Evolutionary conservation across 495 filamentous ascomycete species (phyloP).

Genomic region (Aspergillus baeticus): DNA sequence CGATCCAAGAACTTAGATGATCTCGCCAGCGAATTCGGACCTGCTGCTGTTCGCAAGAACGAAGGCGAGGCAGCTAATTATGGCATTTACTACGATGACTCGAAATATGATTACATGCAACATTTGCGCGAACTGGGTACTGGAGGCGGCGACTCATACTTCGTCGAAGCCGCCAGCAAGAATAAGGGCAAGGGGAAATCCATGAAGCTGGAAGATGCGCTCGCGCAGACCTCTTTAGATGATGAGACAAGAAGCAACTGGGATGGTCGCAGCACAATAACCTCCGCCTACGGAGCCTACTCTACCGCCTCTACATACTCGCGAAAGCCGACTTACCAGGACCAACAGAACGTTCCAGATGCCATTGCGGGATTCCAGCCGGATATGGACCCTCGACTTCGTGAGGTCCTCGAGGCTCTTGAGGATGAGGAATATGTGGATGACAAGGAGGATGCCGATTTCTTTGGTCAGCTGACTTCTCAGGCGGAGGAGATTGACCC

Average conservation of each 20-base stretch:
- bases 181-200: conserved; percentile 65
- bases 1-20: conserved; percentile 63
- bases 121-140: conserved; percentile 86
- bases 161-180: conserved; percentile 71
- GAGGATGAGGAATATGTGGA: conserved; percentile 98
- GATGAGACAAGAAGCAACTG: conserved; percentile 46
- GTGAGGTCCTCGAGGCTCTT: conserved; percentile 90
- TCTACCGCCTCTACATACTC: conserved; percentile 63
- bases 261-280: conserved; percentile 23
- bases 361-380: conserved; percentile 90
- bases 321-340: conserved; percentile 77
- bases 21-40: conserved; percentile 74
- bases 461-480: conserved; percentile 76
- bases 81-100: conserved; percentile 86
- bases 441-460: conserved; percentile 69
- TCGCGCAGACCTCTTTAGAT: conserved; percentile 64
- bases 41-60: conserved; percentile 69
- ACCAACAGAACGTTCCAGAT: conserved; percentile 92
- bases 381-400: conserved; percentile 93
- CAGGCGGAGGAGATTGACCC: conserved; percentile 70
- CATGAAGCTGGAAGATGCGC: conserved; percentile 79
- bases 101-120: conserved; percentile 98
- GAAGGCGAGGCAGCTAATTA: conserved; percentile 95
- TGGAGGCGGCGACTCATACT: conserved; percentile 60
- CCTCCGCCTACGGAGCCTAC: conserved; percentile 31